Evolutionary conservation across 192 early-diverging fungal species (phyloP).

Genomic region (Backusella tuberculispora): DNA sequence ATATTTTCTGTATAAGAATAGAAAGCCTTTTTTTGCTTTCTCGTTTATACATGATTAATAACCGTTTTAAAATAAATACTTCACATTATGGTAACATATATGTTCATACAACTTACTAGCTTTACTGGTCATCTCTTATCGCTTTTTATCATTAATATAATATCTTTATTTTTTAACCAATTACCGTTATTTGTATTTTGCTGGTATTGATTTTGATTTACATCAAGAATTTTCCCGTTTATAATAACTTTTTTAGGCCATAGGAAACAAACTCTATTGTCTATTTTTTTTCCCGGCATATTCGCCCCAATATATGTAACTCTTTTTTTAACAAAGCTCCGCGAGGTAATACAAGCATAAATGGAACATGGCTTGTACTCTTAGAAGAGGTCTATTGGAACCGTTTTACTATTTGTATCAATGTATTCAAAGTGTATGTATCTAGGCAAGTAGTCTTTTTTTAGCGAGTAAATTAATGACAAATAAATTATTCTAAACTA

Average conservation of each 20-base stretch:
- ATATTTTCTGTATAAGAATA: too few species aligned
- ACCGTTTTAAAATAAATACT: too few species aligned
- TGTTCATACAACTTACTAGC: background rate
- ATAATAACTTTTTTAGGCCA: background rate
- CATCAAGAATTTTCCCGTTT: background rate
- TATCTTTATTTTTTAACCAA: background rate
- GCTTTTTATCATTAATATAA: background rate
- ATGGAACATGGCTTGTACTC: too few species aligned
- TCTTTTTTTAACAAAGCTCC: background rate
- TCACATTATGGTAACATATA: too few species aligned
- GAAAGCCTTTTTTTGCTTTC: too few species aligned
- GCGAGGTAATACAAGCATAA: background rate
- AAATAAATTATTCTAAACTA: too few species aligned
- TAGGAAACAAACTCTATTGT: background rate
- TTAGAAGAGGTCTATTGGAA: too few species aligned
- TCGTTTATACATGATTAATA: too few species aligned
- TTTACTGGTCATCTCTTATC: background rate
- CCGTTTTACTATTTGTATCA: too few species aligned
- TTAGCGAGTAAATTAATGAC: too few species aligned
- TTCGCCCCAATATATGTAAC: background rate
- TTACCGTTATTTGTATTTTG: background rate
- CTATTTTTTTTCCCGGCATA: background rate
- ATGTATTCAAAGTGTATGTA: too few species aligned
- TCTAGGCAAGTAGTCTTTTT: too few species aligned
- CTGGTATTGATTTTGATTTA: background rate